phyloP scores from a whole-genome alignment of 2,329 filamentous ascomycete species.

The Paecilomyces formosus region DNA sequence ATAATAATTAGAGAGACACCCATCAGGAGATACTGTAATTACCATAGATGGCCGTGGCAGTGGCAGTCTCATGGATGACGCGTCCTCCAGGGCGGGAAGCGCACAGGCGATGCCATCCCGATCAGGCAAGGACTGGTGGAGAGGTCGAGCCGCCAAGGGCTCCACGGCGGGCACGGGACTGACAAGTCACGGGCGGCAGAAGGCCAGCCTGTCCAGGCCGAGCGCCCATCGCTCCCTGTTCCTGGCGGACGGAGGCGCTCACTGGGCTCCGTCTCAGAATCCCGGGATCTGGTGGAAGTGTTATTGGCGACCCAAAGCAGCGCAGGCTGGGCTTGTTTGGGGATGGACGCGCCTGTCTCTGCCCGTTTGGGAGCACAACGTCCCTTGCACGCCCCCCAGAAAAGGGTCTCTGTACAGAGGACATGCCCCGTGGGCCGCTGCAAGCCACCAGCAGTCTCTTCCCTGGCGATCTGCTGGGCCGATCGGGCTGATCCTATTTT shows the following conservation, averaged over 20 bases:
- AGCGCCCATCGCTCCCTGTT: background rate
- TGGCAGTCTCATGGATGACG: background rate
- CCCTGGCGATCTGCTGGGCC: constrained; percentile 1
- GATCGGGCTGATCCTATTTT: constrained; percentile 1
- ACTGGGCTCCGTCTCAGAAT: background rate
- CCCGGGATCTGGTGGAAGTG: background rate
- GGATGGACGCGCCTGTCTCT: background rate
- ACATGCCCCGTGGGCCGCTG: background rate
- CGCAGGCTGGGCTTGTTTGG: background rate
- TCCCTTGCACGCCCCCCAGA: background rate
- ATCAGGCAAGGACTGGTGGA: background rate
- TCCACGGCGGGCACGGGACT: background rate
- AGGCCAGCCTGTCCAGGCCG: too few species aligned
- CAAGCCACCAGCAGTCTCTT: background rate
- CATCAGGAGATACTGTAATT: background rate
- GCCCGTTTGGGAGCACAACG: background rate
- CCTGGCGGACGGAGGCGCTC: background rate
- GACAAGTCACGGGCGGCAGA: background rate
- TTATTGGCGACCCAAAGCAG: background rate
- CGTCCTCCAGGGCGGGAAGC: background rate
- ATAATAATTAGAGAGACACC: too few species aligned
- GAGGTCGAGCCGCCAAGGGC: background rate
- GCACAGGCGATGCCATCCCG: background rate
- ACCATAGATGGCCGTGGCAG: background rate
- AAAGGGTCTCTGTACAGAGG: background rate